Evolutionary conservation across 1,284 basidiomycete species (phyloP), one percentile per base, ranked within the genome.

Genomic region (Mycena citricolor): DNA sequence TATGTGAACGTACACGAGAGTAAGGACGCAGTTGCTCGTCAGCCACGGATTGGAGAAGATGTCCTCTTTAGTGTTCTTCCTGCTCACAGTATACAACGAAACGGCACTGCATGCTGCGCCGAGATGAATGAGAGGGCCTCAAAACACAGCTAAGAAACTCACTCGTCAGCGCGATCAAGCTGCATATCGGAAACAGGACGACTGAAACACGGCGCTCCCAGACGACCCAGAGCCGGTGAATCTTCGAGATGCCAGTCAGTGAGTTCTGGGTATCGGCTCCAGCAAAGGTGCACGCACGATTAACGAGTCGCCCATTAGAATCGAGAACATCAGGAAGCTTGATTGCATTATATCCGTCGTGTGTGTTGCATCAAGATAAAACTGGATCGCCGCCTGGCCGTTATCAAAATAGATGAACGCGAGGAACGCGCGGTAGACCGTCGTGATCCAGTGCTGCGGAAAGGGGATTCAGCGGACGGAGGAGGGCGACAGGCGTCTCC

Each of bases 151-250:
- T 12, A 1, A 2, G 2, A 5, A 8, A 41, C 40, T 21, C 20
- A 51, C 49, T 35, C 4, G 49, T 51, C 3, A 51, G 36, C 5
- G 49, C 44, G 8, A 29, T 23, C 12, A 51, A 44, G 12, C 8
- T 42, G 32, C 44, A 51, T 11, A 47, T 40, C 2, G 49, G 49
- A 14, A 51, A 47, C 16, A 47, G 14, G 4, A 47, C 36, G 14
- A 51, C 29, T 2, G 14, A 10, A 3, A 16, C 22, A 1, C 40
- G 39, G 20, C 42, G 49, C 29, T 47, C 44, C 49, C 49, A 51
- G 5, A 51, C 49, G 11, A 51, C 49, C 49, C 49, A 51, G 1
- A 51, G 29, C 8, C 49, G 49, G 22, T 51, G 49, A 8, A 51
- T 51, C 49, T 51, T 14, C 3, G 16, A 7, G 16, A 2, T 7